Percentiles rank a stretch among this genome's conserved stretches.
Conservation (phyloP, 257 asterid genomes). For the Rauvolfia tetraphylla region DNA sequence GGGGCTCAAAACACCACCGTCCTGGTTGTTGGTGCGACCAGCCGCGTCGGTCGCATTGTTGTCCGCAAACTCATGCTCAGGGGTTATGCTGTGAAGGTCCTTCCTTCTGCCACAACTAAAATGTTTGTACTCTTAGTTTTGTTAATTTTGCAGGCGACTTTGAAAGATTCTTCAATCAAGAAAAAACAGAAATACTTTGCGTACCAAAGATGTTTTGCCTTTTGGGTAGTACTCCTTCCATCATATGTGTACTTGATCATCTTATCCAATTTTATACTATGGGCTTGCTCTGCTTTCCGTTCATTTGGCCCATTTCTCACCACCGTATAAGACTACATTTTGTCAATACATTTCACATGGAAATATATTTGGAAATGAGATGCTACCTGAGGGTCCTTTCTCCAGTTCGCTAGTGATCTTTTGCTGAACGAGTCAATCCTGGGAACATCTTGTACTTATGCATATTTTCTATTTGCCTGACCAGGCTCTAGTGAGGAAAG, state of each 20-base stretch:
- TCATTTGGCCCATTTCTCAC: too few species aligned
- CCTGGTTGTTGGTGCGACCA: conserved; percentile 94
- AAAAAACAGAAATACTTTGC: too few species aligned
- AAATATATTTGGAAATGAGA: neutral
- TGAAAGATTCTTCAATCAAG: too few species aligned
- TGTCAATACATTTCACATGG: neutral
- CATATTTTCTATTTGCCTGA: conserved; percentile 12
- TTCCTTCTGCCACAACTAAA: neutral
- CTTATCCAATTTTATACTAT: too few species aligned
- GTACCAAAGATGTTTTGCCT: too few species aligned
- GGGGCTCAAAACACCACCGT: conserved; percentile 97
- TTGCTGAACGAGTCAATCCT: neutral
- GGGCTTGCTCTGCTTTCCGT: too few species aligned
- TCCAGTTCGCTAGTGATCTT: neutral
- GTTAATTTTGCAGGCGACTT: too few species aligned
- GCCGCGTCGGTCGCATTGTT: conserved; percentile 93
- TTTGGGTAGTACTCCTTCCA: too few species aligned
- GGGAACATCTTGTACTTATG: neutral
- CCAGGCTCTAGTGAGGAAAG: conserved; percentile 84
- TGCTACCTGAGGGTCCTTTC: neutral
- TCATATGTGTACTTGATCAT: too few species aligned
- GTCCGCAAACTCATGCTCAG: conserved; percentile 95
- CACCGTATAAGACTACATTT: neutral
- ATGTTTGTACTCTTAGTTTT: neutral
- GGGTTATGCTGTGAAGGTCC: conserved; percentile 91